Percentiles rank a stretch among this genome's conserved stretches.
phyloP scores from a whole-genome alignment of 148 eudicot genomes.

The Vaccinium vitisidaea region DNA sequence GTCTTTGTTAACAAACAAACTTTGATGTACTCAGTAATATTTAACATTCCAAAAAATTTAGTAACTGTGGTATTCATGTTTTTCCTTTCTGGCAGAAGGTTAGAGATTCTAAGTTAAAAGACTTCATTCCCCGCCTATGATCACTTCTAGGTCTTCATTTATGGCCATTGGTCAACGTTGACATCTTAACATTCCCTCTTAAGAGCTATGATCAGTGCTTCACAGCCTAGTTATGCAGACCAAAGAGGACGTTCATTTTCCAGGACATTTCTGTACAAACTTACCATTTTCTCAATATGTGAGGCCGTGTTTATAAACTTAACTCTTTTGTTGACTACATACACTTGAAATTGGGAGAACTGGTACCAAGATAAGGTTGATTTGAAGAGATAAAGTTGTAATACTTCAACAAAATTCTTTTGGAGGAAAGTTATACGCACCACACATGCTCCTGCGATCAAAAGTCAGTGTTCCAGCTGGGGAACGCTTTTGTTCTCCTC shows the following conservation, averaged over 20 bases:
- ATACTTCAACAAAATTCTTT: not conserved
- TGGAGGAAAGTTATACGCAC: conserved; percentile 32
- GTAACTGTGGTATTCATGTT: not conserved
- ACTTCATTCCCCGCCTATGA: not conserved
- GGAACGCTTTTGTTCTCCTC: conserved; percentile 39
- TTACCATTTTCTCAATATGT: not conserved
- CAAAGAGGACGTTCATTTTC: not conserved
- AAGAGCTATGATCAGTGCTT: not conserved
- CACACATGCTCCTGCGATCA: conserved; percentile 78
- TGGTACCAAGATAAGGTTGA: not conserved
- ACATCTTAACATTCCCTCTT: not conserved
- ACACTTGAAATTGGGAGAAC: not conserved
- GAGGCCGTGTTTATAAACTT: no score
- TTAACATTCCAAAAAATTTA: not conserved
- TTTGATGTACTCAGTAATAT: not conserved
- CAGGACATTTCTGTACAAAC: not conserved
- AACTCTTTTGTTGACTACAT: not conserved
- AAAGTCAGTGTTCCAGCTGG: conserved; percentile 75
- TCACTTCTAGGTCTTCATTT: not conserved
- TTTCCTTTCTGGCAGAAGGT: not conserved
- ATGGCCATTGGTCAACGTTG: not conserved
- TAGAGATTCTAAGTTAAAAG: not conserved
- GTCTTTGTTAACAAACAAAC: not conserved
- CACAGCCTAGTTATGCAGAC: not conserved
- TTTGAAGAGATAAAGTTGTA: not conserved